Base-by-base conservation (phyloP, 2,329 filamentous ascomycete genomes). In the Periconia sp. region DNA sequence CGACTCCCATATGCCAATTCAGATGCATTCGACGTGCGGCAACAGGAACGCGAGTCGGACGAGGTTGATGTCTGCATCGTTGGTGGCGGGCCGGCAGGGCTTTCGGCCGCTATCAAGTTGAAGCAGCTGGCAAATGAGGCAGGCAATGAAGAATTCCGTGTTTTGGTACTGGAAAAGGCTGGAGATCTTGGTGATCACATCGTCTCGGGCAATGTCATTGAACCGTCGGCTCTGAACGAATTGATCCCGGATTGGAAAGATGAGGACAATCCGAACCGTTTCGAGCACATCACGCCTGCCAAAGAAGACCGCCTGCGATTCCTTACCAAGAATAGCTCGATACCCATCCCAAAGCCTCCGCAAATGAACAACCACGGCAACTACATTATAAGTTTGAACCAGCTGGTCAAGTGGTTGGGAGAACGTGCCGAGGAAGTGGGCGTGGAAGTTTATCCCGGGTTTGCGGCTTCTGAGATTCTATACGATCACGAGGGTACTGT, bases 341-440 rank as follows among this genome's bases (percentile, higher is more conserved):
- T 96, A 53, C 91, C 91, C 6, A 80, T 97, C 49, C 94, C 93
- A 1, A 86, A 88, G 13, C 94, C 94, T 43, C 94, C 94, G 31
- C 94, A 97, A 78, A 99, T 99, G 94, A 86, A 92, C 79, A 99
- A 99, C 73, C 85, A 96, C 68, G 94, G 94, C 62, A 99, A 99
- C 77, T 97, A 95, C 75, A 99, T 99, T 62, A 86, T 99, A 68
- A 96, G 91, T 69, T 78, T 99, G 67, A 97, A 95, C 74, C 91
- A 97, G 74, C 88, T 99, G 69, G 89, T 90, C 53, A 95, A 93
- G 76, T 99, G 94, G 94, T 81, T 99, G 2, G 92, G 91, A 46
- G 94, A 97, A 73, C 85, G 93, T 45, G 94, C 94, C n/a, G 94
- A 99, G 76, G 94, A 97, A 76, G 71, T 95, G 30, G 94, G 94